Evolutionary conservation across 208 protist genomes (phyloP).

Genomic region (Leishmania guyanensis): DNA sequence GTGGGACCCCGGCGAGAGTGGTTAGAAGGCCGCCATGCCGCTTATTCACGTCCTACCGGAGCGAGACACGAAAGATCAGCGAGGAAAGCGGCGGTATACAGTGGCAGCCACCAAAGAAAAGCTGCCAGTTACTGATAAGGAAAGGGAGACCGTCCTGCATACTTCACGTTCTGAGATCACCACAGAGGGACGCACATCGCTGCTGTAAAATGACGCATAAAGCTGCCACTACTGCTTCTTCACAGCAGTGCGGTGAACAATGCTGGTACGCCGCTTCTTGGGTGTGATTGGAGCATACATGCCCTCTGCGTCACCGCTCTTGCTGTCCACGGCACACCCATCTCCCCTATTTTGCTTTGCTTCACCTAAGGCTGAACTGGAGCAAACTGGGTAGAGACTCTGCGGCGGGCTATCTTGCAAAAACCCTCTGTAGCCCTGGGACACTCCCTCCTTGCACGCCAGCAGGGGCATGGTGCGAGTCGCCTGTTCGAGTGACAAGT

Average conservation of each 20-base stretch:
- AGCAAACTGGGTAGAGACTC: not conserved
- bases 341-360: not conserved
- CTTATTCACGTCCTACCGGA: no score
- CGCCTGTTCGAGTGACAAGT: constrained; percentile 25
- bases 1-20: no score
- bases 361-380: not conserved
- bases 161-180: no score
- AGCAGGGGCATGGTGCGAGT: constrained; percentile 24
- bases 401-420: not conserved
- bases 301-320: not conserved
- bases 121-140: no score
- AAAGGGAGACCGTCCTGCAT: no score
- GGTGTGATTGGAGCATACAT: constrained; percentile 17
- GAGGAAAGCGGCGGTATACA: no score
- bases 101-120: no score
- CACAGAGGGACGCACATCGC: no score
- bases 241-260: constrained; percentile 6
- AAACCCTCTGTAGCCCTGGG: not conserved
- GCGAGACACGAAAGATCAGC: no score
- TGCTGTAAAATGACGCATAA: no score
- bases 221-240: no score
- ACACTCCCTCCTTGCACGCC: constrained; percentile 18
- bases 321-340: not conserved
- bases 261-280: constrained; percentile 19
- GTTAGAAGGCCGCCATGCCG: no score